phyloP scores from a whole-genome alignment of 2,329 filamentous ascomycete genomes.

The Dothideomycetes sp. region DNA sequence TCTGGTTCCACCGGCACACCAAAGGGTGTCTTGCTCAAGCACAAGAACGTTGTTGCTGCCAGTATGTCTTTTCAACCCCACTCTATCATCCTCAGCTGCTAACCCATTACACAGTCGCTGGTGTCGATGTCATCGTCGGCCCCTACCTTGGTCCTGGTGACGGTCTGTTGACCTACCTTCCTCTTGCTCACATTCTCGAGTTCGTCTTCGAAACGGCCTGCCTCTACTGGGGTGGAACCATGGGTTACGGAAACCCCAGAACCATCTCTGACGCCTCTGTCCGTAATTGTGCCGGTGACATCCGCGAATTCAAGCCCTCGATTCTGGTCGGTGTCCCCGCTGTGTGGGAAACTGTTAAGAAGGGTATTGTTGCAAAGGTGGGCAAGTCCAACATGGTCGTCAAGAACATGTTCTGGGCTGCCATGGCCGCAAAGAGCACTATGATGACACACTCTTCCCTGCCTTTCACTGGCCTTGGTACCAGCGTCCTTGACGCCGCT shows the following conservation, averaged over 20 bases:
- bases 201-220: slow-evolving; percentile 91
- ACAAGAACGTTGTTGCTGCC: slow-evolving; percentile 70
- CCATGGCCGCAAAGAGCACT: slow-evolving; percentile 52
- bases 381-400: slow-evolving; percentile 61
- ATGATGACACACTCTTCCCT: slow-evolving; percentile 43
- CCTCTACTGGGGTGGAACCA: slow-evolving; percentile 78
- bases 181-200: slow-evolving; percentile 91
- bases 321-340: slow-evolving; percentile 91
- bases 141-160: slow-evolving; percentile 70
- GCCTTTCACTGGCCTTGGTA: slow-evolving; percentile 42
- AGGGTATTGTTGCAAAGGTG: slow-evolving; percentile 78
- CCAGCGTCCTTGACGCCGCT: slow-evolving; percentile 63
- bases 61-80: slow-evolving; percentile 41
- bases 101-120: slow-evolving; percentile 48
- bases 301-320: slow-evolving; percentile 82
- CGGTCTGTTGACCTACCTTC: slow-evolving; percentile 78
- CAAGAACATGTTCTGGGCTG: slow-evolving; percentile 69
- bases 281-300: slow-evolving; percentile 85
- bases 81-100: slow-evolving; percentile 11
- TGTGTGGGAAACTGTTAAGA: slow-evolving; percentile 95
- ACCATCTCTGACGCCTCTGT: slow-evolving; percentile 81
- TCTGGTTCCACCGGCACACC: slow-evolving; percentile 83
- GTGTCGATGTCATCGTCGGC: slow-evolving; percentile 68
- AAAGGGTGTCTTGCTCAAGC: slow-evolving; percentile 78
- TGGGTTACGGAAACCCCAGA: slow-evolving; percentile 87